Percentiles rank a stretch among this genome's conserved stretches.
Conservation (phyloP, 129 eudicot species). For the Tagetes erecta region DNA sequence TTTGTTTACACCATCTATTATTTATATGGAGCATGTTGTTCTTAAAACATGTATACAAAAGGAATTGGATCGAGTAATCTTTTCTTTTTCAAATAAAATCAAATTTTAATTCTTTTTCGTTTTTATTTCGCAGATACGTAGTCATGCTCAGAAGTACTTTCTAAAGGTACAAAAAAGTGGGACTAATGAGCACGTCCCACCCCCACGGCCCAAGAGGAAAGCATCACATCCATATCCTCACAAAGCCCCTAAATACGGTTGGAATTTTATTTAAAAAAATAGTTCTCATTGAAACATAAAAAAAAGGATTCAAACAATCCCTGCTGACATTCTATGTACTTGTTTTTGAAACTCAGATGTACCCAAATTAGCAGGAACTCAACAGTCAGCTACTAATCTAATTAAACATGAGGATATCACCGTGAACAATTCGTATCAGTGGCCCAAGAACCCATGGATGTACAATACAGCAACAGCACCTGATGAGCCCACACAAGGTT, state of each 20-base stretch:
- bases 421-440: constrained; percentile 13
- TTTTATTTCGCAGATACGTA: constrained; percentile 39
- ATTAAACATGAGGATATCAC: constrained; percentile 20
- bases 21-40: not conserved
- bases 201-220: constrained; percentile 95
- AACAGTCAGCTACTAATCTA: constrained; percentile 41
- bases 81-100: not conserved
- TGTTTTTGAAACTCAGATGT: constrained; percentile 17
- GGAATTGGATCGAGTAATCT: not conserved
- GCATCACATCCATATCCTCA: constrained; percentile 97
- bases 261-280: constrained; percentile 6
- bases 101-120: not conserved
- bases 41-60: not conserved
- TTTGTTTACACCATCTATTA: not conserved
- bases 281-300: not conserved
- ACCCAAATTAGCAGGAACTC: constrained; percentile 23
- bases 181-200: constrained; percentile 85
- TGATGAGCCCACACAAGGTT: constrained; percentile 28
- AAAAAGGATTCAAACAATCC: not conserved
- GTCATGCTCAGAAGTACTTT: constrained; percentile 94
- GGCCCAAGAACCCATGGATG: constrained; percentile 46
- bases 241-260: constrained; percentile 82
- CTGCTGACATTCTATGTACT: constrained; percentile 18
- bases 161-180: constrained; percentile 88
- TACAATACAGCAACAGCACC: constrained; percentile 17